Percentiles rank a stretch among this genome's conserved stretches.
Conservation (phyloP, 179 eudicot species). For the Monotropa hypopitys region DNA sequence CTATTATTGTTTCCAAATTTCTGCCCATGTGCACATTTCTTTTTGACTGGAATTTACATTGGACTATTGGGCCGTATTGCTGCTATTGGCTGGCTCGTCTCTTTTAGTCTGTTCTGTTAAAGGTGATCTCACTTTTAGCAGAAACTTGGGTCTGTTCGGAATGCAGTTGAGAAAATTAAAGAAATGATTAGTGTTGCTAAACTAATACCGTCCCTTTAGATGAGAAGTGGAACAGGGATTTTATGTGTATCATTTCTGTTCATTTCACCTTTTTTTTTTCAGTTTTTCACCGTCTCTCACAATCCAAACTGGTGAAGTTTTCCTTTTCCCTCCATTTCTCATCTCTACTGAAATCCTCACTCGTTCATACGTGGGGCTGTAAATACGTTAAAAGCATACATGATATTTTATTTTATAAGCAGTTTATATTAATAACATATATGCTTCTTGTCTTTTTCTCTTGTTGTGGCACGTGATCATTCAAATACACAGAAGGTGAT, state of each 20-base stretch:
- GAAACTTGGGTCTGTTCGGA: neutral
- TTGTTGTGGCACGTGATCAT: conserved; percentile 6
- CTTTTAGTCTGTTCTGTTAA: neutral
- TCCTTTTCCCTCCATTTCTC: neutral
- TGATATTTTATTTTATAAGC: neutral
- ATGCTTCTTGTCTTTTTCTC: neutral
- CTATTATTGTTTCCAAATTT: neutral
- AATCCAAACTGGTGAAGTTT: neutral
- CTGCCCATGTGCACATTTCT: neutral
- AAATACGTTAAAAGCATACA: neutral
- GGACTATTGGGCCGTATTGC: neutral
- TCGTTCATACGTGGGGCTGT: neutral
- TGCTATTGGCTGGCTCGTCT: neutral
- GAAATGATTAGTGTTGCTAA: neutral
- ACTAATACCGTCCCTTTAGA: neutral
- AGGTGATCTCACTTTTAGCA: neutral
- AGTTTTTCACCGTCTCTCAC: neutral
- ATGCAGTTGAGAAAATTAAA: neutral
- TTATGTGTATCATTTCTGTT: neutral
- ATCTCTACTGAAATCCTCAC: neutral
- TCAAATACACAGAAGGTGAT: conserved; percentile 52
- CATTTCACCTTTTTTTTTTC: neutral
- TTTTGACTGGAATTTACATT: neutral
- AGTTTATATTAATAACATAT: neutral
- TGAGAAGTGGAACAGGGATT: neutral